Evolutionary conservation across 192 early-diverging fungal species (phyloP).

Genomic region (Diversispora eburnea): DNA sequence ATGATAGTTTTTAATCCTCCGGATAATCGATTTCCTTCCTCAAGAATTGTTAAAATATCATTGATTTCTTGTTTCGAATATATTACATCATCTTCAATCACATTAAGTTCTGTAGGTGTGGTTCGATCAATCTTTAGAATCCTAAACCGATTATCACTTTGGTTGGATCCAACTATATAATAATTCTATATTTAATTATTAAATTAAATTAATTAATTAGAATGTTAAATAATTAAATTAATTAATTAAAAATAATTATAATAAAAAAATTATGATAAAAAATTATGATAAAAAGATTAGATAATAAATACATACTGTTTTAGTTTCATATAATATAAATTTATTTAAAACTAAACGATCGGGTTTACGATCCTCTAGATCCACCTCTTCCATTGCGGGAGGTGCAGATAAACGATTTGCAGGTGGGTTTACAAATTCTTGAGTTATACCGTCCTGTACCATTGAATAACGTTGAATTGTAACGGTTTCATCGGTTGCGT

Average conservation of each 20-base stretch:
- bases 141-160: conserved; percentile 67
- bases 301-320: conserved; percentile 48
- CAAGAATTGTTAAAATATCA: conserved; percentile 71
- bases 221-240: neutral
- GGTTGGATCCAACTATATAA: conserved; percentile 81
- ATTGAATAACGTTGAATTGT: no score
- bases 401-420: neutral
- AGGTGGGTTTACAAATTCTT: no score
- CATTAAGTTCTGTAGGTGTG: conserved; percentile 55
- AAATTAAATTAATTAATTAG: no score
- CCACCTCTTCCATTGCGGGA: neutral
- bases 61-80: conserved; percentile 73
- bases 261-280: neutral
- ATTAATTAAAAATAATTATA: neutral
- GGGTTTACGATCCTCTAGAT: neutral
- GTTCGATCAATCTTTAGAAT: conserved; percentile 90
- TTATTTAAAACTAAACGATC: conserved; percentile 54
- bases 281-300: conserved; percentile 3
- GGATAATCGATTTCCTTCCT: conserved; percentile 69
- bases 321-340: conserved; percentile 86
- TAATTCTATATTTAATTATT: conserved; percentile 52
- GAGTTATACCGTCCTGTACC: no score
- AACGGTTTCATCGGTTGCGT: no score
- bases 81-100: conserved; percentile 75
- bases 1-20: conserved; percentile 69